Evolutionary conservation across 2,329 filamentous ascomycete genomes (phyloP).

Genomic region (Aureobasidium sp.): DNA sequence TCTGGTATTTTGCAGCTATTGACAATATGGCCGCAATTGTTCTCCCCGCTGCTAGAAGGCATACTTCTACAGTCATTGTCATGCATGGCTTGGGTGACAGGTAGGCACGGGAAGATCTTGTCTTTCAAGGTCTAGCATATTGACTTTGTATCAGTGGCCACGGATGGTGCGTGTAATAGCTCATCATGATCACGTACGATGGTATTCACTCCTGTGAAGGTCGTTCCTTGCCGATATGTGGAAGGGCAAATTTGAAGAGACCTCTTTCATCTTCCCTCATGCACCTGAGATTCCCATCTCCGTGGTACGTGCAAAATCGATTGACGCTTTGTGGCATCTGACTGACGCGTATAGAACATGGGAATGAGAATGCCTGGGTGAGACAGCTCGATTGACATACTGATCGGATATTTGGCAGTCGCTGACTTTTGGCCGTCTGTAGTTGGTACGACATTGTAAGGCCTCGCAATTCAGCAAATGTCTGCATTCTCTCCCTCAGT

Average conservation of each 20-base stretch:
- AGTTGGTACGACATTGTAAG: constrained; percentile 75
- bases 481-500: constrained; percentile 15
- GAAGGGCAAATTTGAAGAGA: constrained; percentile 75
- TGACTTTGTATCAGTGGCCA: constrained; percentile 41
- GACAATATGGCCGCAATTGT: constrained; percentile 47
- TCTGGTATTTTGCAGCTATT: neutral
- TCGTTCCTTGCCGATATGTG: constrained; percentile 79
- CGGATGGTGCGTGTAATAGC: constrained; percentile 53
- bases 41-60: constrained; percentile 70
- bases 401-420: neutral
- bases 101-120: constrained; percentile 21
- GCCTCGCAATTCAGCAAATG: constrained; percentile 29
- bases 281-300: constrained; percentile 82
- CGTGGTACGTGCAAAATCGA: constrained; percentile 47
- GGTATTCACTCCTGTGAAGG: constrained; percentile 34
- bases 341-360: neutral
- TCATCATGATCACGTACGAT: neutral
- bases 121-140: neutral
- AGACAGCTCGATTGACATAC: neutral
- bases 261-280: constrained; percentile 91
- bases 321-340: neutral
- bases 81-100: constrained; percentile 86
- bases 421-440: neutral
- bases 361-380: constrained; percentile 13
- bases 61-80: constrained; percentile 94